Evolutionary conservation across 148 eudicot species (phyloP), one percentile per base, ranked within the genome.

Genomic region (Nyssa sinensis): DNA sequence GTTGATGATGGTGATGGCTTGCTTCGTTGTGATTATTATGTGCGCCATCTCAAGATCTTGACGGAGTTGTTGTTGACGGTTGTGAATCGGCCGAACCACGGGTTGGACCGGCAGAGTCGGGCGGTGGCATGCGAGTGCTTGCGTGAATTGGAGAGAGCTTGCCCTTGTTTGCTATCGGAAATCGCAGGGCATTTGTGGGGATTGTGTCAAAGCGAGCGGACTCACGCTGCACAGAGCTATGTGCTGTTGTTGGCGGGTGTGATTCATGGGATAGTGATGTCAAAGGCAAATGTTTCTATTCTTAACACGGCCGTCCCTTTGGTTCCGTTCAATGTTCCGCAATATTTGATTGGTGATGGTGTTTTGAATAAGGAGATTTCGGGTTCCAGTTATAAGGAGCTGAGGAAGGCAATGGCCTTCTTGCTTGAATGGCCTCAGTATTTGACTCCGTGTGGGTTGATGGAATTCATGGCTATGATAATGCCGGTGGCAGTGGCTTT

Each of bases 91-190:
- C 97, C 98, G 7, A 92, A 90, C 58, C 96, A 95, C 35, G 93
- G 94, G 7, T 72, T 87, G 39, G 98, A 92, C 69, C 85, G 98
- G 61, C 89, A 89, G 55, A 84, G 86, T 3, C 77, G 98, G 12
- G 90, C 85, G 10, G 84, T 87, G 37, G 94, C 96, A 5, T 89
- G 96, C 62, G 98, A 90, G 83, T 95, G 98, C 53, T 81, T 95
- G 87, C 79, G 97, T 27, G 91, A 87, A 67, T 70, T 95, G 79
- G 98, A 92, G 87, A 81, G 86, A 21, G 95, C 88, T 24, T 85
- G 66, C 44, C 98, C 98, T 12, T 82, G 96, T 58, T 81, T 95
- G 80, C 67, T 92, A n/a, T 83, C 88, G 0, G 93, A 88, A 32
- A 78, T 88, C 17, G 89, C 79, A 11, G 91, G 93, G 0, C 87